Percentiles rank a stretch among this genome's conserved stretches.
These are phyloP conservation scores for Boletellus ananiceps DNA, from an alignment of 768 basidiomycete genomes.

Conservation along the genomic window DNA sequence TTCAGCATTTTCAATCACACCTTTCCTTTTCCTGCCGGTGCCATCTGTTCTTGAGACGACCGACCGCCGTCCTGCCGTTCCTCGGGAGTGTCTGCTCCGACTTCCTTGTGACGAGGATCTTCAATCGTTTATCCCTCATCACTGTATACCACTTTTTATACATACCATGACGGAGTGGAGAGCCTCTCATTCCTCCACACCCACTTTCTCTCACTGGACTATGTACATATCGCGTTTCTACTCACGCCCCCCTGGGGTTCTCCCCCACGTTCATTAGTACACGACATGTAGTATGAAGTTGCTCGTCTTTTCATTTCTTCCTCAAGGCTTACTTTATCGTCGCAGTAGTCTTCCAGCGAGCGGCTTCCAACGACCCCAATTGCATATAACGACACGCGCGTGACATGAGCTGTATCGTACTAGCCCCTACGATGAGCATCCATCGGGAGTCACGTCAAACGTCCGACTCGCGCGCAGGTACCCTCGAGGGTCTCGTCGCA, in stretches of 20 bases:
- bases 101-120: slow-evolving; percentile 14
- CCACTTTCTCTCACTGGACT: slow-evolving; percentile 13
- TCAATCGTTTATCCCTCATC: slow-evolving; percentile 9
- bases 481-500: slow-evolving; percentile 43
- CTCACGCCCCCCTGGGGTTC: neutral
- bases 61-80: slow-evolving; percentile 6
- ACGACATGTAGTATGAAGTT: slow-evolving; percentile 25
- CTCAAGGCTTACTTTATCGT: slow-evolving; percentile 20
- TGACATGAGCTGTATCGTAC: slow-evolving; percentile 6
- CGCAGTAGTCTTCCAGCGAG: slow-evolving; percentile 18
- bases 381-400: slow-evolving; percentile 10
- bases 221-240: slow-evolving; percentile 5
- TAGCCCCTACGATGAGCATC: neutral
- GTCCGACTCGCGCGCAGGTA: slow-evolving; percentile 25
- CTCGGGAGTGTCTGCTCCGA: slow-evolving; percentile 1
- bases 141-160: slow-evolving; percentile 22
- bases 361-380: slow-evolving; percentile 7
- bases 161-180: slow-evolving; percentile 23
- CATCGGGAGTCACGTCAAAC: slow-evolving; percentile 7
- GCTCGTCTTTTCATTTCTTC: slow-evolving; percentile 8
- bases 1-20: slow-evolving; percentile 4
- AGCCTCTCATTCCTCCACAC: slow-evolving; percentile 16
- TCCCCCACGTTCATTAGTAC: slow-evolving; percentile 22
- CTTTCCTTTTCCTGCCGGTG: neutral
- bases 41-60: slow-evolving; percentile 14